Conservation (phyloP, 768 basidiomycete genomes). For the Roridomyces roridus region DNA sequence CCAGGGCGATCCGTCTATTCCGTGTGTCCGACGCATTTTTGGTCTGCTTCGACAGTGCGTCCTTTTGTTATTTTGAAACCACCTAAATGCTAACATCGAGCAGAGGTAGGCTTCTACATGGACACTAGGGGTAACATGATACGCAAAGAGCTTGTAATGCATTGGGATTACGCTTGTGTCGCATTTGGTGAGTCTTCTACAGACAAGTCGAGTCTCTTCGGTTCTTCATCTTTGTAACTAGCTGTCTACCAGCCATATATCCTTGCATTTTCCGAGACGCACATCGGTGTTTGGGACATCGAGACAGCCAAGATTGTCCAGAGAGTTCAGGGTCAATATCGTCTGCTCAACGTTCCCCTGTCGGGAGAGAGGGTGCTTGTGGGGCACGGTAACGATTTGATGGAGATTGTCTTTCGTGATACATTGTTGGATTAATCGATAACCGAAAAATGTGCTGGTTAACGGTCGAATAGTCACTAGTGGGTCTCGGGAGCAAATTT, state of each 20-base stretch:
- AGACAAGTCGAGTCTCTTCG: too few species aligned
- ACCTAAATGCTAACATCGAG: neutral
- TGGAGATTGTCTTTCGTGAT: constrained; percentile 2
- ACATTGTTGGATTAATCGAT: too few species aligned
- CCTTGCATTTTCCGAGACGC: constrained; percentile 79
- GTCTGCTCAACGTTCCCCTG: constrained; percentile 18
- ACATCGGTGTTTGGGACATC: constrained; percentile 79
- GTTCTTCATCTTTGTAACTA: too few species aligned
- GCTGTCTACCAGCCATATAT: too few species aligned
- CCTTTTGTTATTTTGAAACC: neutral
- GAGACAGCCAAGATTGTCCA: constrained; percentile 75
- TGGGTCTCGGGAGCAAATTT: too few species aligned
- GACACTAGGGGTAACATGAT: constrained; percentile 78
- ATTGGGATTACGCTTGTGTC: constrained; percentile 76
- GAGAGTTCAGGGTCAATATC: constrained; percentile 59
- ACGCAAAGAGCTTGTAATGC: constrained; percentile 68
- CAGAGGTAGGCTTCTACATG: constrained; percentile 84
- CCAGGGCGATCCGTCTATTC: constrained; percentile 77
- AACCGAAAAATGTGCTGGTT: too few species aligned
- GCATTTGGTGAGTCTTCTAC: constrained; percentile 72
- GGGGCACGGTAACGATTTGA: constrained; percentile 3
- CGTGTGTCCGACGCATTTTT: constrained; percentile 78
- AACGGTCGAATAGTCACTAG: too few species aligned
- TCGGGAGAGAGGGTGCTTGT: neutral
- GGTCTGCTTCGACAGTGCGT: constrained; percentile 78